Evolutionary conservation across 768 basidiomycete genomes (phyloP), one percentile per base, ranked within the genome.

Genomic region (Gymnopilus dilepis): DNA sequence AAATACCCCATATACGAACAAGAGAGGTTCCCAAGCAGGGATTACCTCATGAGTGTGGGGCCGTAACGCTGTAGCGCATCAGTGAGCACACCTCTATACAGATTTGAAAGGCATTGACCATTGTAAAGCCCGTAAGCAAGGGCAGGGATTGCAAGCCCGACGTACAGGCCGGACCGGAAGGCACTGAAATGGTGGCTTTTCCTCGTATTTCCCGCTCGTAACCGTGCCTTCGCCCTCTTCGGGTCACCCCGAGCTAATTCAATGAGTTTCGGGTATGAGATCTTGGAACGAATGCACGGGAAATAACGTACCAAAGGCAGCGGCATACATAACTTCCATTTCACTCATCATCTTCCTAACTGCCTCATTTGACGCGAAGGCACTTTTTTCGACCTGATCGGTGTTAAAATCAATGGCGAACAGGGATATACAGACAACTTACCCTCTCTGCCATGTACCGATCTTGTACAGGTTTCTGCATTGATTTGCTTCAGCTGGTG

Each of bases 391-490:
- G 21, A 94, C 82, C 89, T 92, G 41, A 31, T 21, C 21, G 48
- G 30, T 19, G 30, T 21, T 24, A n/a, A 43, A 28, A 13, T 64
- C 40, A 61, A 17, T 40, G 28, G 11, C 15, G 26, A 21, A 41
- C n/a, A 13, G 22, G 41, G 1, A 28, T 30, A 55, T 30, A 30
- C 9, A 41, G n/a, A 33, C 3, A 11, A 40, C 11, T 26, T 69
- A 91, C 92, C 76, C 87, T 90, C 70, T 95, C 92, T 37, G 80
- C 77, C 80, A 91, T 95, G 71, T 96, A 98, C 40, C 88, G 82
- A 24, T 88, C 81, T 70, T 91, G 86, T 21, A 86, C 88, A 12
- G 84, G 80, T 33, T 92, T 86, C 88, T 91, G n/a, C 15, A 8
- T 12, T 15, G n/a, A 30, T n/a, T 24, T 34, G 24, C 15, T 30